Base-by-base conservation (phyloP, 192 early-diverging fungal species). In the Rhizophagus sp. region DNA sequence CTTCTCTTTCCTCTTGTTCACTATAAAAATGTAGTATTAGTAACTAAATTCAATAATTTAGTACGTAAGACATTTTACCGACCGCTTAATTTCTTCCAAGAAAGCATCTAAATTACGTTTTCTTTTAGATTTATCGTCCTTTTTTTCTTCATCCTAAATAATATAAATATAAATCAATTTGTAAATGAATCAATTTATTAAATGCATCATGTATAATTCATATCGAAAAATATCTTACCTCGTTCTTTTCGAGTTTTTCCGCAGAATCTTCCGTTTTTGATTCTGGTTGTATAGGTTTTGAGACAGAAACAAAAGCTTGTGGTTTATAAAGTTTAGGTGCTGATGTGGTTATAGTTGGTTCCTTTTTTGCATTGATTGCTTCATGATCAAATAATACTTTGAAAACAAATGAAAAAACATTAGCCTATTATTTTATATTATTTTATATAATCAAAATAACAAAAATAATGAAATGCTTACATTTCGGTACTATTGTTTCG, bases 71-170 rank as follows among this genome's bases (percentile, higher is more conserved):
- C 19, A 0, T 47, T 13, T 6, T 15, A 11, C 44, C 22, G 84
- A 89, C 89, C 84, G 83, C 85, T 96, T 96, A 50, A 97, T 85
- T 75, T 96, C 95, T 79, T 96, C 93, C 41, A 96, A 81, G 69
- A 96, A 96, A 30, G 89, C 81, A 78, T 97, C 95, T 76, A 97
- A 81, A 62, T 96, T 92, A 67, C 96, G 92, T 83, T 94, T 95
- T 79, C 88, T 88, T 63, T 84, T 87, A 27, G 87, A 78, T 52
- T 89, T 90, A 24, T 84, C 77, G 30, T 87, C 84, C 8, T 82
- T 80, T 17, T 83, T 74, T 66, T 79, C 79, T 36, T 79, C 64
- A 17, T 70, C 75, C 81, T 84, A 61, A 33, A 34, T 27, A 64
- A 8, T 74, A 41, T 10, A 41, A 33, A 70, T n/a, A 70, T 41